These are phyloP conservation scores for Leccinum olivaceopallidum DNA, from an alignment of 768 basidiomycete genomes.

Conservation along the genomic window DNA sequence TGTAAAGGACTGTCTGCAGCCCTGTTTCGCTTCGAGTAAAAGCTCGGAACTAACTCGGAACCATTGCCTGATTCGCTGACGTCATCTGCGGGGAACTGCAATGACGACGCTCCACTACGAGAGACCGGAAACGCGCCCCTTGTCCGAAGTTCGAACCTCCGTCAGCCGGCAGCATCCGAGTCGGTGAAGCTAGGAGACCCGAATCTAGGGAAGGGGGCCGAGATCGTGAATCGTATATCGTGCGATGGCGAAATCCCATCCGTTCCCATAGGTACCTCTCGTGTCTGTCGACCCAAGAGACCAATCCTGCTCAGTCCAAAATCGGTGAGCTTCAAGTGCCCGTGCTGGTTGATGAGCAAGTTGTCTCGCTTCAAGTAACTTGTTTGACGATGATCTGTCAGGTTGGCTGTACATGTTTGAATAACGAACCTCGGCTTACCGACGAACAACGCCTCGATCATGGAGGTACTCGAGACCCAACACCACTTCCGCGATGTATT, in stretches of 20 bases:
- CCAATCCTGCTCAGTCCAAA: constrained; percentile 98
- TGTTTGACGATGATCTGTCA: constrained; percentile 12
- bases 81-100: constrained; percentile 75
- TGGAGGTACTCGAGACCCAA: constrained; percentile 97
- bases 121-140: constrained; percentile 54
- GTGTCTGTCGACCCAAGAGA: constrained; percentile 95
- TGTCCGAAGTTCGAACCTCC: constrained; percentile 83
- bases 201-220: constrained; percentile 83
- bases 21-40: constrained; percentile 53
- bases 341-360: constrained; percentile 92
- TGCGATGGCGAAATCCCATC: constrained; percentile 49
- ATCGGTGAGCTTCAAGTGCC: constrained; percentile 97
- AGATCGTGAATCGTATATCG: constrained; percentile 66
- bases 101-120: constrained; percentile 64
- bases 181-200: constrained; percentile 74
- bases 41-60: constrained; percentile 69
- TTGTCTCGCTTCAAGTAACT: constrained; percentile 99
- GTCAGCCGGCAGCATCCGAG: constrained; percentile 54
- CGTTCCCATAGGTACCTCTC: constrained; percentile 50
- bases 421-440: constrained; percentile 51
- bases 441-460: constrained; percentile 92
- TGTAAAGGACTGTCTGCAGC: constrained; percentile 76
- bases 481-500: constrained; percentile 95
- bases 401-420: neutral
- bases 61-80: constrained; percentile 81